Base-by-base conservation (phyloP, 2,329 filamentous ascomycete genomes). In the Teratosphaeria zuluensis region DNA sequence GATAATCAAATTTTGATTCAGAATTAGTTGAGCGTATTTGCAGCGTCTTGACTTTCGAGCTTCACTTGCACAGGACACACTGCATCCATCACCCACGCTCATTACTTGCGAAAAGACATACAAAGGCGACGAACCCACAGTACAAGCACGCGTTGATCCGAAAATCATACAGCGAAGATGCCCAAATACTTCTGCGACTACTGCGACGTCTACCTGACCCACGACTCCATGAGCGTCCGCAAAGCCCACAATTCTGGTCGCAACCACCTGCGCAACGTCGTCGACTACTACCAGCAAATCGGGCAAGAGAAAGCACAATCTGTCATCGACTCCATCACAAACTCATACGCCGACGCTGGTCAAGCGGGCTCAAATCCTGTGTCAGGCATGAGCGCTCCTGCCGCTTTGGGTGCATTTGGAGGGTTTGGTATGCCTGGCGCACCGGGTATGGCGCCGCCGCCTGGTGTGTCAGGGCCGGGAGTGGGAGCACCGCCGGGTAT, bases 191-290 rank as follows among this genome's bases (percentile, higher is more conserved):
- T 71, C 64, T 71, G 92, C 82, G 94, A 99, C 76, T 99, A 99
- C 78, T 99, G 94, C 84, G 94, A 99, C 88, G 94, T 99, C 76
- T 99, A 99, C 83, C 88, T 99, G 69, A 99, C 94, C 66, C 94
- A 99, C 83, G 94, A 99, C 82, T 96, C 91, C 53, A 97, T 97
- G 92, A 96, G 91, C 77, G 94, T 99, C 77, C 92, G 94, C 69
- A 97, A 97, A 80, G 94, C 94, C 55, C 94, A 99, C 77, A 99
- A 99, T 80, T 88, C 85, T 73, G 94, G 94, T 63, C 86, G 92
- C 69, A 99, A 99, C 78, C 94, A 99, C 73, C 79, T 99, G 63
- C 89, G 94, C 71, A 99, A 99, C 75, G 94, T 99, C 32, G 88
- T 96, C 68, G 92, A 96, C 73, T 99, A 99, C 78, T 99, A 99